phyloP scores from a whole-genome alignment of 2,329 filamentous ascomycete genomes.

The Cladophialophora carrionii region DNA sequence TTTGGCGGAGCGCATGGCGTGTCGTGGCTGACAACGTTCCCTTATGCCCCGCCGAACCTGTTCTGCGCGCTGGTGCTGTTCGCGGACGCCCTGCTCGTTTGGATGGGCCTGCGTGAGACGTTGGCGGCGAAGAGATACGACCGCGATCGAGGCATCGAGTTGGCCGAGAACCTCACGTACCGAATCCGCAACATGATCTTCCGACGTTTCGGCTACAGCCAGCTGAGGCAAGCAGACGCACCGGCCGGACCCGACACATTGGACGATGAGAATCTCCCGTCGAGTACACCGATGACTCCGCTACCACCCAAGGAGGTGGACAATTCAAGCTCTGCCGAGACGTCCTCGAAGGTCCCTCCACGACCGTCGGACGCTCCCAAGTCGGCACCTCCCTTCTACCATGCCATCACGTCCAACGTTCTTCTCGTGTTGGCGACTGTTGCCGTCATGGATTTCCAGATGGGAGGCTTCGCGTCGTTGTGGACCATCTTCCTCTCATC shows the following conservation, averaged over 20 bases:
- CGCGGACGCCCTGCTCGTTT: constrained; percentile 58
- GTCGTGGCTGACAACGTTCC: constrained; percentile 64
- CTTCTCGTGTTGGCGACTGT: constrained; percentile 63
- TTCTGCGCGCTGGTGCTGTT: constrained; percentile 64
- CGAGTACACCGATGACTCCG: constrained; percentile 25
- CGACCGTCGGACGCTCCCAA: constrained; percentile 12
- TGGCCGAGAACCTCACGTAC: constrained; percentile 33
- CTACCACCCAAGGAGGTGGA: constrained; percentile 29
- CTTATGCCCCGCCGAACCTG: constrained; percentile 70
- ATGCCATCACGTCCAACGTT: constrained; percentile 61
- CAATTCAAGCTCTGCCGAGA: constrained; percentile 44
- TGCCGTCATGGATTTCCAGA: constrained; percentile 73
- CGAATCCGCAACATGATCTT: constrained; percentile 28
- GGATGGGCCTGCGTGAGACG: constrained; percentile 66
- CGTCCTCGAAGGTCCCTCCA: constrained; percentile 6
- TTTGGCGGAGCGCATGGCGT: constrained; percentile 62
- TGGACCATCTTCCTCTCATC: constrained; percentile 80
- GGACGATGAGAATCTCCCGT: constrained; percentile 27
- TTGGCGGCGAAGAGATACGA: constrained; percentile 40
- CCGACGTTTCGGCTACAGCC: constrained; percentile 32
- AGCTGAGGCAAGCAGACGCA: constrained; percentile 23
- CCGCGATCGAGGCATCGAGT: constrained; percentile 29
- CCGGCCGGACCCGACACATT: constrained; percentile 21
- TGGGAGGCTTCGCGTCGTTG: constrained; percentile 72
- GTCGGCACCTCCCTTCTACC: constrained; percentile 47